Percentiles rank a stretch among this genome's conserved stretches.
phyloP scores from a whole-genome alignment of 176 grass and related monocot species.

The Musa troglodytarum region DNA sequence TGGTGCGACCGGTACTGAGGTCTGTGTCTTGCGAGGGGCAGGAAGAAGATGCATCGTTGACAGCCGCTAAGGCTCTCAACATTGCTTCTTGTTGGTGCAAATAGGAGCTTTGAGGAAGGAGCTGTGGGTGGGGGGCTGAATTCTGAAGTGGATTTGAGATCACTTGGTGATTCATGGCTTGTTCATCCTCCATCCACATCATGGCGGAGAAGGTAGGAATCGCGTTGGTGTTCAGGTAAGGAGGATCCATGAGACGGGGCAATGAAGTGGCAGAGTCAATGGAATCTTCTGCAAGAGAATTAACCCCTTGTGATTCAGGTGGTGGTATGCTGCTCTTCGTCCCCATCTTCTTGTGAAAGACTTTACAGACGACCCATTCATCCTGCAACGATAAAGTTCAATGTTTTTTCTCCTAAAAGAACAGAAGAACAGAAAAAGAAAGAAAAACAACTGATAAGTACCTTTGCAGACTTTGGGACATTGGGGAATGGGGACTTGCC shows the following conservation, averaged over 20 bases:
- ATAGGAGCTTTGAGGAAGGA: background rate
- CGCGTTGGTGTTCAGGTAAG: background rate
- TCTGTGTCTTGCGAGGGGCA: background rate
- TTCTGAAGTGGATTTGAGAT: background rate
- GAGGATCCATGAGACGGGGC: conserved; percentile 33
- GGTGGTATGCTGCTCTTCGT: conserved; percentile 22
- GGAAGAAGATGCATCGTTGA: background rate
- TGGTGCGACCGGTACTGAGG: background rate
- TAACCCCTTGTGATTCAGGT: conserved; percentile 15
- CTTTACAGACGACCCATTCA: conserved; percentile 34
- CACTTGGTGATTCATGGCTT: background rate
- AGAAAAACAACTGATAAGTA: too few relatives aligned
- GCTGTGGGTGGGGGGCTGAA: background rate
- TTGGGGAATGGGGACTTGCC: background rate
- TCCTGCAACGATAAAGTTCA: conserved; percentile 16
- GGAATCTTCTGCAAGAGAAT: conserved; percentile 18
- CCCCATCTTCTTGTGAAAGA: conserved; percentile 31
- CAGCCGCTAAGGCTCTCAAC: background rate
- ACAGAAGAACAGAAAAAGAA: too few relatives aligned
- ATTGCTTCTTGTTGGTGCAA: background rate
- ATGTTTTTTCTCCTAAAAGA: too few relatives aligned
- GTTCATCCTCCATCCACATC: background rate
- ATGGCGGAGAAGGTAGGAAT: background rate
- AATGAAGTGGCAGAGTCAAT: conserved; percentile 29
- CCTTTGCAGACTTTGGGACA: background rate